Base-by-base conservation (phyloP, 768 basidiomycete species). In the Scleroderma bovista region DNA sequence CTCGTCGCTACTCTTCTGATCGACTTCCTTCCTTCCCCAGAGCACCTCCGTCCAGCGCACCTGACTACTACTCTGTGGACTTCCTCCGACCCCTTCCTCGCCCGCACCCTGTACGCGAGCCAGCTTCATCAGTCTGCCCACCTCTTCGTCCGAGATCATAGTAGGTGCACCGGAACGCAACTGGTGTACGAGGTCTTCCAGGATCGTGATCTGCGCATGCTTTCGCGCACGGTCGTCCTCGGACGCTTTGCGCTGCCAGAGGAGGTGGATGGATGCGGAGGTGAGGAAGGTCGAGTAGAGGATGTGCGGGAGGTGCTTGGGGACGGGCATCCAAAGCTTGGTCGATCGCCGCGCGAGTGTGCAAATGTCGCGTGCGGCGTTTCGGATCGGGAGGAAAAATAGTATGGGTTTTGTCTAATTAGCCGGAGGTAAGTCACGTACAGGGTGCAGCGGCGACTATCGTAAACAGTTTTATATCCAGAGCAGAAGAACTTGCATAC, bases 241-340 rank as follows among this genome's bases (percentile, higher is more conserved):
- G 32, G 72, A 69, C 0, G 59, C 57, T 44, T 72, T 76, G 51
- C 80, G 74, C 46, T 78, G 74, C 59, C 67, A 73, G 34, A 86
- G 73, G 23, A 85, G 69, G 65, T 88, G 84, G 50, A 85, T 80
- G 24, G 84, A 79, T 52, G 86, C 63, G 20, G 85, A 85, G 42
- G 77, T 80, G 57, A 86, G 71, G 9, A 82, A 83, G 41, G 82
- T 68, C 29, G 83, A 78, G 63, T 79, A 87, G 54, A 86, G 46
- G 47, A 83, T 69, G 57, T 87, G 84, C 24, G 81, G 83, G 50
- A 84, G 60, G 67, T 86, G 86, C 7, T 63, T 59, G 24, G 67
- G 57, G 48, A 55, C 50, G 3, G 50, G 47, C 67, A 69, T 69
- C 13, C 40, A 19, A n/a, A n/a, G n/a, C 44, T 16, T 10, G 23